Percentiles rank a stretch among this genome's conserved stretches.
phyloP scores from a whole-genome alignment of 345 rosid species.

The Euphorbia peplus region DNA sequence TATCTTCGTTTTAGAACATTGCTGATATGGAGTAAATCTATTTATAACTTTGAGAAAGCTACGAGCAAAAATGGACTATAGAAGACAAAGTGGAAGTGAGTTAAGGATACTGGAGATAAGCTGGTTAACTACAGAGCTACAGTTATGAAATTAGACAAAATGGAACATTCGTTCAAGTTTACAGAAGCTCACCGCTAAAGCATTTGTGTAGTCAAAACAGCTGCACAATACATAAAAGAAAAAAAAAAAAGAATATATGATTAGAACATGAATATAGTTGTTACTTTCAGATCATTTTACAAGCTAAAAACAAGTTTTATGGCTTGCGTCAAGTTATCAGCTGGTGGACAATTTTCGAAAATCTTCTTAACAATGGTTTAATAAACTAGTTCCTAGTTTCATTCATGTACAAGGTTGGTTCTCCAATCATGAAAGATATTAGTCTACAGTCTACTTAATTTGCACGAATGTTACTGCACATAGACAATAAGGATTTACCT shows the following conservation, averaged over 20 bases:
- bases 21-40: neutral
- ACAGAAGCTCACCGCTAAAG: constrained; percentile 71
- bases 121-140: neutral
- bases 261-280: constrained; percentile 5
- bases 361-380: neutral
- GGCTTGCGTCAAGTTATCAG: neutral
- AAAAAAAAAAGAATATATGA: constrained; percentile 8
- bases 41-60: neutral
- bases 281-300: neutral
- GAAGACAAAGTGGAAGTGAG: neutral
- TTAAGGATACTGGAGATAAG: neutral
- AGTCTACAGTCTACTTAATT: no score
- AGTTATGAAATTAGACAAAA: neutral
- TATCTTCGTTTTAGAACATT: constrained; percentile 1
- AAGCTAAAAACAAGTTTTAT: neutral
- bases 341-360: neutral
- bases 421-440: neutral
- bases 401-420: no score
- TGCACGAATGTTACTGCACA: neutral
- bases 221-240: constrained; percentile 42
- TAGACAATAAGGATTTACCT: constrained; percentile 45
- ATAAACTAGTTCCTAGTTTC: neutral
- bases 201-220: constrained; percentile 98
- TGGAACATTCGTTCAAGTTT: neutral
- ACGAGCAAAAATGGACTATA: neutral